Evolutionary conservation across 495 filamentous ascomycete species (phyloP), one percentile per base, ranked within the genome.

Genomic region (Aspergillus bridgeri): DNA sequence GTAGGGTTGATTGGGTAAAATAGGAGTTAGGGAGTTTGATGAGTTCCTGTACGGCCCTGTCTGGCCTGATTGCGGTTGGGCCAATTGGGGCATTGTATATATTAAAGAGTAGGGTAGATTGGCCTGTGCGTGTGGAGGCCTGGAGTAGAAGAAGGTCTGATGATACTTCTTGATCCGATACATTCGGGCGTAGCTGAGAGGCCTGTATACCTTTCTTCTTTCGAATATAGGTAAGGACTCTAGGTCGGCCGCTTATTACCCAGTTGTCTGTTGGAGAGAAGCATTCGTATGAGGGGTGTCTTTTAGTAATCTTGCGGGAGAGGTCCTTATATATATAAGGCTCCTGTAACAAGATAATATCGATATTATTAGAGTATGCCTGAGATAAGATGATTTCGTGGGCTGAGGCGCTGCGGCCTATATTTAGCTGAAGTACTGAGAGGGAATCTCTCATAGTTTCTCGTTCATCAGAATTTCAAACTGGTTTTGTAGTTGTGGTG

Each of bases 401-500:
- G 15, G 42, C 42, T n/a, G 42, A 3, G 42, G 42, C 42, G 42
- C 11, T 11, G 19, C 42, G 42, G 42, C 42, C 42, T 3, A 45
- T 11, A 45, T 45, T 45, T 20, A 45, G 42, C 42, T 45, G 42
- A 20, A 45, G 42, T 45, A 45, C 15, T 45, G 17, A 20, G 42
- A 45, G 42, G 15, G 42, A n/a, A 45, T 45, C 15, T 45, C 42
- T 45, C 42, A 45, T 45, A 45, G 42, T 45, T 13, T 45, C 11
- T 45, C 42, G 15, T 45, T 45, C 19, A 13, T 13, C 11, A 45
- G 42, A 45, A 45, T 5, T 45, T 45, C 42, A 45, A 45, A 45
- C 42, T 45, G 42, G 15, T 45, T 45, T 45, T 45, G 42, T 45
- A 20, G 42, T 45, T n/a, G 42, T 45, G 42, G 42, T 45, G 42